Evolutionary conservation across 805 yeast species (phyloP).

Genomic region (Metahyphopichia silvanorum): DNA sequence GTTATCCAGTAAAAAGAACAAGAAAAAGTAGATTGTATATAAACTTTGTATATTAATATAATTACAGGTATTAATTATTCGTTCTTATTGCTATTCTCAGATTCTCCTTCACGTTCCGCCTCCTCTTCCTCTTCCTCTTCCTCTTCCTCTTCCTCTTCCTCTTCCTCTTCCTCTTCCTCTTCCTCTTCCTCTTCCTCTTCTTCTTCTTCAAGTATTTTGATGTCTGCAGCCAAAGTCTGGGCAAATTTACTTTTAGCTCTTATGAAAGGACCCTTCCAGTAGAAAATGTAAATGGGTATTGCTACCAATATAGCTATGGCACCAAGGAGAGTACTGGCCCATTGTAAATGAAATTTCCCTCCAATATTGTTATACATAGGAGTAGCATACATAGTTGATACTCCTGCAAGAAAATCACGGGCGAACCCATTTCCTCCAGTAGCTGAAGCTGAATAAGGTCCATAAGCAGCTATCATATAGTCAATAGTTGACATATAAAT

Average conservation of each 20-base stretch:
- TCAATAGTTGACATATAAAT: slow-evolving; percentile 44
- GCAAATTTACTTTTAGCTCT: slow-evolving; percentile 34
- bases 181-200: not conserved
- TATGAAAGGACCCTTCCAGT: slow-evolving; percentile 37
- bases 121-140: no score
- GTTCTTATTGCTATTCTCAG: no score
- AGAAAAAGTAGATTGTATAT: slow-evolving; percentile 1
- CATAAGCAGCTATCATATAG: slow-evolving; percentile 40
- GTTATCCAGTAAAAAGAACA: slow-evolving; percentile 3
- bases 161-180: no score
- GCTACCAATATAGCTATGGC: slow-evolving; percentile 31
- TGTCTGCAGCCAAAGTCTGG: slow-evolving; percentile 30
- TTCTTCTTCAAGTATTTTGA: slow-evolving; percentile 2
- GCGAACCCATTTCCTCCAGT: slow-evolving; percentile 44
- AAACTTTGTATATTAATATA: no score
- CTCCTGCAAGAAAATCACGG: slow-evolving; percentile 38
- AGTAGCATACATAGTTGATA: slow-evolving; percentile 33
- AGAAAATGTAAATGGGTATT: slow-evolving; percentile 34
- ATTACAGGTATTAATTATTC: no score
- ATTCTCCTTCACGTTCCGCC: no score
- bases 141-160: no score
- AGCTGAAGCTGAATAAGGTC: slow-evolving; percentile 41
- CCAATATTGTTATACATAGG: slow-evolving; percentile 36
- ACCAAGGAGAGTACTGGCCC: slow-evolving; percentile 39
- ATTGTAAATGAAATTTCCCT: slow-evolving; percentile 23